phyloP scores from a whole-genome alignment of 495 filamentous ascomycete genomes.

The Penicillium crystallinum region DNA sequence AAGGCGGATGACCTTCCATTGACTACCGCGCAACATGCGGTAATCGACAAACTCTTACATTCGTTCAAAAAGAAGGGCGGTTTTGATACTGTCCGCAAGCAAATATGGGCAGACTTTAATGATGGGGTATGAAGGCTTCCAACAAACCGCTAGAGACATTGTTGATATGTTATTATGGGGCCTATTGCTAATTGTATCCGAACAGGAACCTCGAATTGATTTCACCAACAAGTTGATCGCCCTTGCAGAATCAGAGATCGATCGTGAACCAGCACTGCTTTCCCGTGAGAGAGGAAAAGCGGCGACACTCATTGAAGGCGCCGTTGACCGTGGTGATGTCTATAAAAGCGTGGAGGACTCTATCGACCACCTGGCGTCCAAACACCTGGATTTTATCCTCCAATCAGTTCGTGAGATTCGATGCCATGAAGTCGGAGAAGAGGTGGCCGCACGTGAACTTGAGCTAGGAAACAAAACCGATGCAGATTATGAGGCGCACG shows the following conservation, averaged over 20 bases:
- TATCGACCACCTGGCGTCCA: conserved; percentile 63
- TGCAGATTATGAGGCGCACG: conserved; percentile 70
- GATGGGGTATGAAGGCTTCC: conserved; percentile 53
- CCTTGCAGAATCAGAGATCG: conserved; percentile 74
- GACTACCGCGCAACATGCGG: conserved; percentile 60
- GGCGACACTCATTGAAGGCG: conserved; percentile 78
- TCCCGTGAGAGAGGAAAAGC: conserved; percentile 76
- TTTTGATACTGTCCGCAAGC: conserved; percentile 78
- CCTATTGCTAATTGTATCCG: conserved; percentile 13
- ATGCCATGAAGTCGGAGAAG: conserved; percentile 67
- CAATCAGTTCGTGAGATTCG: conserved; percentile 64
- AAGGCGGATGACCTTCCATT: conserved; percentile 82
- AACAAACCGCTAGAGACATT: neutral
- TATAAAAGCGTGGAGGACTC: conserved; percentile 68
- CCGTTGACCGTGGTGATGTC: conserved; percentile 73
- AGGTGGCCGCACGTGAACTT: conserved; percentile 63
- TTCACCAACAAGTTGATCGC: conserved; percentile 63
- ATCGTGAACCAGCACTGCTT: conserved; percentile 69
- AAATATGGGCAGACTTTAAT: conserved; percentile 74
- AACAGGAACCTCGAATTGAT: conserved; percentile 61
- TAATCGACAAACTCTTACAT: conserved; percentile 73
- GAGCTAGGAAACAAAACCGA: conserved; percentile 71
- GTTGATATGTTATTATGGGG: neutral
- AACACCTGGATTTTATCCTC: conserved; percentile 58
- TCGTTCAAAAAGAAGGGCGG: conserved; percentile 88